Conservation (phyloP, 257 asterid genomes). For the Lycium barbarum region DNA sequence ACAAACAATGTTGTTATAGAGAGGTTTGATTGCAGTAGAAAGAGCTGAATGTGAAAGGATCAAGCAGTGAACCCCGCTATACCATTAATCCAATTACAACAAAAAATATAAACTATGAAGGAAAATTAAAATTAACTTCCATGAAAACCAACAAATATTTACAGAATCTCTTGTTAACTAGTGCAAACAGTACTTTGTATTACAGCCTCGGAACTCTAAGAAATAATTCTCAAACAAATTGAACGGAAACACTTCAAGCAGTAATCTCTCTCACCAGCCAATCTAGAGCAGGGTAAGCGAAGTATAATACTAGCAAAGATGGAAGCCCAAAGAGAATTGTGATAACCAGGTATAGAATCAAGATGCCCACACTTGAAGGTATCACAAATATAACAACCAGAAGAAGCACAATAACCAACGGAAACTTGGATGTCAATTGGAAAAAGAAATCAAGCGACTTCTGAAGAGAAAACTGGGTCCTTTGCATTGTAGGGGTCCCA, state of each 20-base stretch:
- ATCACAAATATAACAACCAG: conserved; percentile 63
- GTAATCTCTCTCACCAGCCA: conserved; percentile 82
- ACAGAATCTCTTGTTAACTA: conserved; percentile 35
- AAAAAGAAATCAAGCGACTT: conserved; percentile 79
- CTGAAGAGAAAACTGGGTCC: conserved; percentile 64
- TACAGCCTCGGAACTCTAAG: conserved; percentile 9
- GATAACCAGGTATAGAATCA: conserved; percentile 68
- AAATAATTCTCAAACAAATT: neutral
- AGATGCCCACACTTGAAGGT: conserved; percentile 70
- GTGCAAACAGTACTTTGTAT: conserved; percentile 12
- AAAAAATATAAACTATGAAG: neutral
- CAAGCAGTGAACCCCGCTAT: neutral
- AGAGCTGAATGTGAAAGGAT: neutral
- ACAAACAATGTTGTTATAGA: too few relatives aligned
- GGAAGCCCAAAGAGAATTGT: conserved; percentile 78
- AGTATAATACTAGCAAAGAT: conserved; percentile 80
- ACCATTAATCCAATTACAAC: neutral
- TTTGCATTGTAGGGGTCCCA: conserved; percentile 44
- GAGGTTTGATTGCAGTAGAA: neutral
- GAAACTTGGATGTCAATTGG: conserved; percentile 64
- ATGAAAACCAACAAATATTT: conserved; percentile 21
- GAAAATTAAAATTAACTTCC: neutral
- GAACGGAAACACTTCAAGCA: conserved; percentile 42
- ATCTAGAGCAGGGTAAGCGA: conserved; percentile 78
- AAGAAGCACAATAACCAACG: conserved; percentile 63